Conservation (phyloP, 139 green algal genomes). For the Yamagishiella unicocca region DNA sequence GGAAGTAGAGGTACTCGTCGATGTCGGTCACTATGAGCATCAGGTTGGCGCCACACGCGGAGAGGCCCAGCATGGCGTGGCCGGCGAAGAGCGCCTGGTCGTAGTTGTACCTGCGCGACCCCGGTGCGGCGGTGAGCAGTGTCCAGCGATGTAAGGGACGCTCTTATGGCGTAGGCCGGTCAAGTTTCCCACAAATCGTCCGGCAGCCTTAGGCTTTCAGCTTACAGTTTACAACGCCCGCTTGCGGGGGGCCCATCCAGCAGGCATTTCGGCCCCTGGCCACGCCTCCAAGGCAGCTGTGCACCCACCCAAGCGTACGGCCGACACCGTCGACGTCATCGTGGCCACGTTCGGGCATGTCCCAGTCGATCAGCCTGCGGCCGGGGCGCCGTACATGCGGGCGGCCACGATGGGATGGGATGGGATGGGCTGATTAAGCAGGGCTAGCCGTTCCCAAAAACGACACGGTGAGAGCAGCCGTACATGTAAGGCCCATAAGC, state of each 20-base stretch:
- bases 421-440: too few relatives aligned
- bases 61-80: constrained; percentile 8
- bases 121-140: background rate
- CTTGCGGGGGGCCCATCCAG: background rate
- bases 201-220: too few relatives aligned
- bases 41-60: background rate
- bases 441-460: too few relatives aligned
- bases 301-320: background rate
- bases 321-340: background rate
- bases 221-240: too few relatives aligned
- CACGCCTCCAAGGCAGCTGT: too few relatives aligned
- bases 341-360: background rate
- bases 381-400: background rate
- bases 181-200: too few relatives aligned
- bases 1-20: background rate
- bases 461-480: too few relatives aligned
- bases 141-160: background rate
- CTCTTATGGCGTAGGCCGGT: too few relatives aligned
- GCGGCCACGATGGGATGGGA: background rate
- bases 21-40: background rate
- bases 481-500: too few relatives aligned
- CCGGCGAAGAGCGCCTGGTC: constrained; percentile 2
- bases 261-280: too few relatives aligned
- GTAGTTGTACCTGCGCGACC: constrained; percentile 20
- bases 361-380: background rate